Evolutionary conservation across 179 eudicot genomes (phyloP), one percentile per base, ranked within the genome.

Genomic region (Vitellaria paradoxa): DNA sequence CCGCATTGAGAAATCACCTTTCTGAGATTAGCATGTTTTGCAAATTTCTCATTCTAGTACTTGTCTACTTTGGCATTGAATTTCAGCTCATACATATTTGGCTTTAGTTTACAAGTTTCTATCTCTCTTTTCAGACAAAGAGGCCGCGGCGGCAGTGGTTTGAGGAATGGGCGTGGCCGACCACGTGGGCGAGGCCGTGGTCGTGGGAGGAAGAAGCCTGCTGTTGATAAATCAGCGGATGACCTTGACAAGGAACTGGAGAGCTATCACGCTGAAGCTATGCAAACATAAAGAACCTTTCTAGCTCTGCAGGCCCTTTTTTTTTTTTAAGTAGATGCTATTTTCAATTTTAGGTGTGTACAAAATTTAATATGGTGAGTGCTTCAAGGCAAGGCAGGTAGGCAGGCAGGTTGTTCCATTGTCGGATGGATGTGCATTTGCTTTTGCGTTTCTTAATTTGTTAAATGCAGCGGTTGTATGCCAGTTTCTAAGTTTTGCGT

Each of bases 171-270:
- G 30, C 84, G 84, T 78, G 91, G 90, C 64, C 82, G 89, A 67
- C 71, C 82, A n/a, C 74, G 85, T 10, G 86, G 86, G 15, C 68
- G 86, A 3, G 86, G 88, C 13, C 59, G 86, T 17, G 86, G 93
- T 11, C 77, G 82, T 1, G 84, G 88, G 57, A 80, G 83, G 68
- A 89, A 87, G 84, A 83, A 79, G 53, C 77, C 68, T 14, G 67
- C 68, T 14, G 67, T 77, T 7, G 89, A 86, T 47, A 89, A 89
- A 81, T 91, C 97, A 7, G 96, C 96, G 6, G 94, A 88, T 78
- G 90, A 93, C 14, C 96, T 96, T 66, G 99, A 96, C 83, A 93
- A 93, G 85, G 99, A 96, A 68, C 79, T 96, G 62, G 98, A 96
- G 70, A 87, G 15, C 23, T 96, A 96, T 77, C 99, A 96, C 75